A percentile compares a stretch with the other conserved stretches of the same genome.
Evolutionary conservation across 2,329 filamentous ascomycete genomes (phyloP).

Genomic region (Beauveria australis): DNA sequence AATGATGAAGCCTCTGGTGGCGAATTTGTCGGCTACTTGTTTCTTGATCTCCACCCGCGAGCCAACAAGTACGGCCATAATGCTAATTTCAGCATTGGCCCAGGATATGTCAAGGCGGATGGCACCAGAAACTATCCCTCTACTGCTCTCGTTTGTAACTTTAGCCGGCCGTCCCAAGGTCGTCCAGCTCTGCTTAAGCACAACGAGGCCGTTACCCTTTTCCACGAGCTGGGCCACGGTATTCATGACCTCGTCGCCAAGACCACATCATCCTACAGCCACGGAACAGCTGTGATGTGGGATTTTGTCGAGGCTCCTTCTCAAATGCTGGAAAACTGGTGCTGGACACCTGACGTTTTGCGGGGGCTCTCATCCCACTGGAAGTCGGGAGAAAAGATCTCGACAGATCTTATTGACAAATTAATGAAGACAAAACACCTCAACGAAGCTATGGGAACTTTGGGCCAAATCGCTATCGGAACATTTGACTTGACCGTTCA

Average conservation of each 20-base stretch:
- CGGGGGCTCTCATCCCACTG: conserved; percentile 66
- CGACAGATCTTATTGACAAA: conserved; percentile 65
- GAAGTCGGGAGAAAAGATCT: conserved; percentile 59
- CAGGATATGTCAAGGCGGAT: conserved; percentile 58
- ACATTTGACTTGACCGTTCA: conserved; percentile 81
- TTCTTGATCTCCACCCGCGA: conserved; percentile 72
- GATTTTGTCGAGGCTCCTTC: conserved; percentile 66
- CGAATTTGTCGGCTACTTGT: conserved; percentile 73
- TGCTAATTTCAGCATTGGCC: conserved; percentile 76
- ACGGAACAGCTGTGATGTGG: conserved; percentile 56
- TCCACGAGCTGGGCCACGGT: conserved; percentile 68
- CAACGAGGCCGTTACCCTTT: conserved; percentile 73
- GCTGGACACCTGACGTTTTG: conserved; percentile 59
- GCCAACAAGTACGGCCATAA: conserved; percentile 80
- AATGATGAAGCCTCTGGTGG: conserved; percentile 63
- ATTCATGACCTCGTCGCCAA: conserved; percentile 61
- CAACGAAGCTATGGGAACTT: conserved; percentile 71
- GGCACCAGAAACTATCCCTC: conserved; percentile 67
- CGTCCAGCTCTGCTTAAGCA: conserved; percentile 77
- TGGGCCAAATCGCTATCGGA: conserved; percentile 71
- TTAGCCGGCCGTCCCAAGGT: conserved; percentile 67
- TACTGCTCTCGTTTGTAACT: conserved; percentile 78
- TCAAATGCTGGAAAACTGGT: conserved; percentile 72
- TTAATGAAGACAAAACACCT: conserved; percentile 72
- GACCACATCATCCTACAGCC: conserved; percentile 56